phyloP scores from a whole-genome alignment of 2,329 filamentous ascomycete genomes.

The Scedosporium aurantiacum region DNA sequence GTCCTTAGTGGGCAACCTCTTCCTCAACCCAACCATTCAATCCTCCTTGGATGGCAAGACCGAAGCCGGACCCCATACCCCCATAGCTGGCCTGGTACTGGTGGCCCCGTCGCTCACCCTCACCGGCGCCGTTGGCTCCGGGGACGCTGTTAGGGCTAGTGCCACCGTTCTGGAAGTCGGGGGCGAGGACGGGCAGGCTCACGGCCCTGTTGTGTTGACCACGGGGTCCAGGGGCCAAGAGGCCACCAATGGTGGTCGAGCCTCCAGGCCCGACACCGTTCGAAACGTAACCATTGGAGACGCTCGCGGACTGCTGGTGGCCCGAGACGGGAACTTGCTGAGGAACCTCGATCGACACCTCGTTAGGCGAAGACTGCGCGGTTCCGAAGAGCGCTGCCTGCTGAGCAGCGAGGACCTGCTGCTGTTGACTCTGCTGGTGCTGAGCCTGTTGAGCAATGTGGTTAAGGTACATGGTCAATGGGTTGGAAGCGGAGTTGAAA shows the following conservation, averaged over 20 bases:
- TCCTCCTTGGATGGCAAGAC: slow-evolving; percentile 51
- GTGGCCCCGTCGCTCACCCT: slow-evolving; percentile 50
- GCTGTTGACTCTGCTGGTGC: slow-evolving; percentile 64
- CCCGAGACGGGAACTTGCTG: slow-evolving; percentile 46
- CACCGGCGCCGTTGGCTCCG: slow-evolving; percentile 28
- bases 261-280: slow-evolving; percentile 32
- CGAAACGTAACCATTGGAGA: slow-evolving; percentile 51
- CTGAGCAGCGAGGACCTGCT: slow-evolving; percentile 60
- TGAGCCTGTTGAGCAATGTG: slow-evolving; percentile 66
- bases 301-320: slow-evolving; percentile 56
- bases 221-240: slow-evolving; percentile 58
- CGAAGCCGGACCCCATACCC: slow-evolving; percentile 48
- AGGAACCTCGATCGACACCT: slow-evolving; percentile 46
- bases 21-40: slow-evolving; percentile 60
- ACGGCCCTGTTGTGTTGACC: slow-evolving; percentile 69
- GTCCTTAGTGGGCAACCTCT: slow-evolving; percentile 47
- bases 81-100: slow-evolving; percentile 55
- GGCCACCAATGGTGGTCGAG: slow-evolving; percentile 61
- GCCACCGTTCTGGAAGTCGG: slow-evolving; percentile 50
- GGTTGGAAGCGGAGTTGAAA: slow-evolving; percentile 76
- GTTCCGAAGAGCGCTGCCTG: slow-evolving; percentile 74
- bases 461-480: slow-evolving; percentile 84
- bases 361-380: slow-evolving; percentile 47
- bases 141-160: slow-evolving; percentile 38
- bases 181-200: slow-evolving; percentile 65